Evolutionary conservation across 371 early-diverging fungal genomes (phyloP), one percentile per base, ranked within the genome.

Genomic region (Lichtheimia ramosa): DNA sequence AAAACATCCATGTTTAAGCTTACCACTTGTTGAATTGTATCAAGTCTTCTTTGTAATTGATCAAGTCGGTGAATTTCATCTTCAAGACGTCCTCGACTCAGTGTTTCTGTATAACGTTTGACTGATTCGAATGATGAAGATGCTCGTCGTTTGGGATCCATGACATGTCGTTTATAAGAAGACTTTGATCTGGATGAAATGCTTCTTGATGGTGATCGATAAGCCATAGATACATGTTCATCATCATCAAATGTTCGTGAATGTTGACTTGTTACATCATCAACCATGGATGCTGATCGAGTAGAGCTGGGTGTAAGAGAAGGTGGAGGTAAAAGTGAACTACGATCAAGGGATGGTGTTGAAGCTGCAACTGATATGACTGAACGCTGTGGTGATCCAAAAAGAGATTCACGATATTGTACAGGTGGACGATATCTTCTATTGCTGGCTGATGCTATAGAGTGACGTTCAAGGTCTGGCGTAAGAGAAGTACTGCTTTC

Each of bases 401-500:
- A 55, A 3, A 55, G 39, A 2, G 56, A 55, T 43, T 55, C 56
- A 43, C 56, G 56, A 7, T 55, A 55, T 5, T 43, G 56, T 6
- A 55, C 20, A 40, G 56, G 56, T 10, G 43, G 41, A 43, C 34
- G 34, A 34, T 34, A 8, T 34, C 34, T 4, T 8, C 34, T 8
- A 34, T 34, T 4, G 34, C 34, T 34, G 10, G 34, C 34, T 6
- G 34, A 2, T 34, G 34, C 8, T 34, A 60, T 34, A 21, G 61
- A 60, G n/a, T 60, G 61, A 1, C 40, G 52, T 54, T 60, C 54
- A 27, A 60, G 28, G 12, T 48, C 27, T 16, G 61, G 61, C 39
- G 61, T 60, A n/a, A 60, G 40, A 3, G 61, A 60, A 46, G 61
- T 60, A 20, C 51, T 60, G 12, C 16, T 23, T 14, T 52, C 18